phyloP scores from a whole-genome alignment of 2,329 filamentous ascomycete species.

The Verticillium nonalfalfae region DNA sequence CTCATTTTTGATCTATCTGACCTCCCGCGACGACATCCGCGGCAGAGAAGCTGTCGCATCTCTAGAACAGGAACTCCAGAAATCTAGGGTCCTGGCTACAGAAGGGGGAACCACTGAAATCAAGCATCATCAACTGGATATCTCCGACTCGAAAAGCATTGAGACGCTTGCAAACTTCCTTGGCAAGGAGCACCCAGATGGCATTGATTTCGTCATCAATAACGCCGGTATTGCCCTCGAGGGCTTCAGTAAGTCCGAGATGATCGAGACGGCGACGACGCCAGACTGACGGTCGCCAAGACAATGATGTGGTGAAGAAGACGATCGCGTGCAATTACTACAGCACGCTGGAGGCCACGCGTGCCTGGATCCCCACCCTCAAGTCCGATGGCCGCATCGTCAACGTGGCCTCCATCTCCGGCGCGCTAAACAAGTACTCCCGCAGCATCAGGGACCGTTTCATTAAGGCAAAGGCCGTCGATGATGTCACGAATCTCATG shows the following conservation, averaged over 20 bases:
- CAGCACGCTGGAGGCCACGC: slow-evolving; percentile 38
- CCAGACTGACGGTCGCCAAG: slow-evolving; percentile 11
- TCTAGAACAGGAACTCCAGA: slow-evolving; percentile 32
- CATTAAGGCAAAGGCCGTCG: slow-evolving; percentile 26
- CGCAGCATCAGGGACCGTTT: slow-evolving; percentile 33
- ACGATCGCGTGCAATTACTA: slow-evolving; percentile 47
- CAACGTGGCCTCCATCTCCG: slow-evolving; percentile 39
- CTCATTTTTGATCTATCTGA: slow-evolving; percentile 45
- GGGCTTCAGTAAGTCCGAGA: slow-evolving; percentile 28
- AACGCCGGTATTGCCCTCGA: slow-evolving; percentile 43
- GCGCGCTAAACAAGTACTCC: slow-evolving; percentile 39
- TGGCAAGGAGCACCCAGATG: slow-evolving; percentile 35
- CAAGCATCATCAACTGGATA: slow-evolving; percentile 39
- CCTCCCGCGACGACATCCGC: slow-evolving; percentile 38
- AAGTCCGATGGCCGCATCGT: slow-evolving; percentile 36
- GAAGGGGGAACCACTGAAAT: slow-evolving; percentile 35
- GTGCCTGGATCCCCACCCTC: slow-evolving; percentile 37
- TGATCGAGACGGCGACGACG: neutral
- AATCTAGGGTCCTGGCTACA: slow-evolving; percentile 35
- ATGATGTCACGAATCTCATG: slow-evolving; percentile 40
- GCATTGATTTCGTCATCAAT: slow-evolving; percentile 47
- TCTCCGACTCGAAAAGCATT: slow-evolving; percentile 37
- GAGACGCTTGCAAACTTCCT: slow-evolving; percentile 31
- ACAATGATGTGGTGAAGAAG: slow-evolving; percentile 36
- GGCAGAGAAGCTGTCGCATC: slow-evolving; percentile 38